phyloP scores from a whole-genome alignment of 1,284 basidiomycete genomes.

The Bondarzewia mesenterica region DNA sequence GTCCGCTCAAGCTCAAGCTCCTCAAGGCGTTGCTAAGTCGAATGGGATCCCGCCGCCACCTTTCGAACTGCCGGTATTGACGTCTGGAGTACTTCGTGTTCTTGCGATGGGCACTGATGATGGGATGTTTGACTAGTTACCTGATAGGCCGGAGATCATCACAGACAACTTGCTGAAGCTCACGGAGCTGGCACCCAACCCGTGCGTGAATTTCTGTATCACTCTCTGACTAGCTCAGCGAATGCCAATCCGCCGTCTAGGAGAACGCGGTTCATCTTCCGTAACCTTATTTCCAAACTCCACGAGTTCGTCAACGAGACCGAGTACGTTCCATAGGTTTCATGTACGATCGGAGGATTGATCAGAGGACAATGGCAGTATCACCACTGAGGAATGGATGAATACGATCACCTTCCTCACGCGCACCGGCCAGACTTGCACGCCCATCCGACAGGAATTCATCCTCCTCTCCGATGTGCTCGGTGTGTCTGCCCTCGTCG shows the following conservation, averaged over 20 bases:
- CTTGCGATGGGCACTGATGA: background rate
- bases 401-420: conserved; percentile 71
- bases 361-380: conserved; percentile 20
- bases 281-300: conserved; percentile 48
- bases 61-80: conserved; percentile 4
- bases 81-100: background rate
- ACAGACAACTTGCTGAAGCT: conserved; percentile 48
- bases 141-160: conserved; percentile 44
- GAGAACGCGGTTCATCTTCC: conserved; percentile 39
- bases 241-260: conserved; percentile 17
- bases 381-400: conserved; percentile 86
- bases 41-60: conserved; percentile 4
- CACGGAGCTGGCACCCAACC: conserved; percentile 32
- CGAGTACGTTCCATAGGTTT: conserved; percentile 25
- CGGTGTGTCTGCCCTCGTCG: conserved; percentile 73
- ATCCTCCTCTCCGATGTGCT: conserved; percentile 77
- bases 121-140: conserved; percentile 25
- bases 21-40: background rate
- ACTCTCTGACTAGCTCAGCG: conserved; percentile 17
- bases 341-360: background rate
- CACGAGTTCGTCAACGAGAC: conserved; percentile 72
- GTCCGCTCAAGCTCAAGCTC: background rate
- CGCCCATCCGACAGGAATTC: conserved; percentile 73
- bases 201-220: conserved; percentile 21
- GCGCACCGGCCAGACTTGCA: conserved; percentile 63